phyloP scores from a whole-genome alignment of 1,284 basidiomycete species.

The Cutaneotrichosporon curvatum region DNA sequence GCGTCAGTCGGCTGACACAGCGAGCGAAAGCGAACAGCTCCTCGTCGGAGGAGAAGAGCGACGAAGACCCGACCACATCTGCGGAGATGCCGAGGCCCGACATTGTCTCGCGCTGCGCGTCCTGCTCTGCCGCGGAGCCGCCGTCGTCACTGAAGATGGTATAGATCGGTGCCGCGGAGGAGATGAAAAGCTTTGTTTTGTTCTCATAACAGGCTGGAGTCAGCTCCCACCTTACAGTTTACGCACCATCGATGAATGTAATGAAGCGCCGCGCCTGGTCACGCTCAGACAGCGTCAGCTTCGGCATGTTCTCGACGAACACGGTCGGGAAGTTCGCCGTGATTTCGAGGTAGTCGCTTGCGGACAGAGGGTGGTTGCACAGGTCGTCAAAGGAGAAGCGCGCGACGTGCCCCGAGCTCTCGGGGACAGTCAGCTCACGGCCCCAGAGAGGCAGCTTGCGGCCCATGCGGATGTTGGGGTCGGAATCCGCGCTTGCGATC shows the following conservation, averaged over 20 bases:
- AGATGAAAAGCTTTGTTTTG: slow-evolving; percentile 79
- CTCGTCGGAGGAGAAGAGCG: slow-evolving; percentile 88
- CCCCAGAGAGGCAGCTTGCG: slow-evolving; percentile 82
- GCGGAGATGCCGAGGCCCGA: slow-evolving; percentile 61
- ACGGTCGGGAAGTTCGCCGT: slow-evolving; percentile 80
- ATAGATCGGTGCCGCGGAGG: slow-evolving; percentile 82
- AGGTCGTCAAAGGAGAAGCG: slow-evolving; percentile 81
- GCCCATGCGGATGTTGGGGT: slow-evolving; percentile 54
- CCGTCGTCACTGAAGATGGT: slow-evolving; percentile 75
- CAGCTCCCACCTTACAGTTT: slow-evolving; percentile 31
- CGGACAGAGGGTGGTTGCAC: slow-evolving; percentile 82
- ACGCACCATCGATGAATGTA: slow-evolving; percentile 83
- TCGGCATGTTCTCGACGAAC: slow-evolving; percentile 80
- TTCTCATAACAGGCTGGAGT: neutral
- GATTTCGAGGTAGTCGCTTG: slow-evolving; percentile 93
- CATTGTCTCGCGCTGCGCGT: slow-evolving; percentile 63
- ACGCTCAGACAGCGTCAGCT: slow-evolving; percentile 79
- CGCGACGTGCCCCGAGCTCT: slow-evolving; percentile 70
- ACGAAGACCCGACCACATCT: slow-evolving; percentile 66
- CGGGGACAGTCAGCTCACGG: slow-evolving; percentile 67
- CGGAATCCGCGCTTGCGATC: slow-evolving; percentile 51
- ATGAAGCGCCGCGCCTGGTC: slow-evolving; percentile 93
- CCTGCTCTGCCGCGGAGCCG: slow-evolving; percentile 39
- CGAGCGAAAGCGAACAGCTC: slow-evolving; percentile 91
- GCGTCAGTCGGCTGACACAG: slow-evolving; percentile 78